Base-by-base conservation (phyloP, 192 early-diverging fungal species). In the Gigaspora rosea region DNA sequence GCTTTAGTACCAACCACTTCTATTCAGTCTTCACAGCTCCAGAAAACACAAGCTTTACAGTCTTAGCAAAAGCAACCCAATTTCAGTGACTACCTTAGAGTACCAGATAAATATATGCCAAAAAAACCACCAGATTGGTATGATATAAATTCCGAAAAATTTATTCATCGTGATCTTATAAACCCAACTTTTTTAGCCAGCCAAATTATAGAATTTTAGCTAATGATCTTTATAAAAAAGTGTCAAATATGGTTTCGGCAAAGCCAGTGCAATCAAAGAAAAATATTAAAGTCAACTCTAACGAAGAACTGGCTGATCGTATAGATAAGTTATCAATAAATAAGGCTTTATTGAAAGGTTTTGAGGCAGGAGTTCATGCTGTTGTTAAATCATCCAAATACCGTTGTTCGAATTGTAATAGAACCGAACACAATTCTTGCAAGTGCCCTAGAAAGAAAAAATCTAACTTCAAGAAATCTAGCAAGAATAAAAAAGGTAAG, bases 51-150 rank as follows among this genome's bases (percentile, higher is more conserved):
- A 41, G 65, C 18, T 47, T 6, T 13, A 67, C 65, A 67, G 16
- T 41, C 47, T 18, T 18, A 47, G 18, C 65, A 48, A 46, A 67
- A 20, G 18, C 65, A 67, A 67, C 0, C 57, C 6, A 7, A 59
- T 59, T 22, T n/a, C 20, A 59, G 8, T n/a, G 57, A 59, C n/a
- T 59, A 59, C n/a, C 57, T 7, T 59, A 59, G 57, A 59, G 57
- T 59, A 59, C 18, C 57, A 59, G 57, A 59, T n/a, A 59, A 59
- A 59, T 59, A 59, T 59, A 59, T 59, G 57, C 57, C 57, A 59
- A 15, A 59, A 59, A 59, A 15, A 59, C 57, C 57, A n/a, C 57
- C 57, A 59, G 57, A 59, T 18, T 1, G 20, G 6, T 58, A 58
- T 58, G 57, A 3, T 0, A 3, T 58, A n/a, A n/a, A 58, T 58